Percentiles rank a stretch among this genome's conserved stretches.
These are phyloP conservation scores for Microdochium trichocladiopsis DNA, from an alignment of 2,329 filamentous ascomycete genomes.

Conservation along the genomic window DNA sequence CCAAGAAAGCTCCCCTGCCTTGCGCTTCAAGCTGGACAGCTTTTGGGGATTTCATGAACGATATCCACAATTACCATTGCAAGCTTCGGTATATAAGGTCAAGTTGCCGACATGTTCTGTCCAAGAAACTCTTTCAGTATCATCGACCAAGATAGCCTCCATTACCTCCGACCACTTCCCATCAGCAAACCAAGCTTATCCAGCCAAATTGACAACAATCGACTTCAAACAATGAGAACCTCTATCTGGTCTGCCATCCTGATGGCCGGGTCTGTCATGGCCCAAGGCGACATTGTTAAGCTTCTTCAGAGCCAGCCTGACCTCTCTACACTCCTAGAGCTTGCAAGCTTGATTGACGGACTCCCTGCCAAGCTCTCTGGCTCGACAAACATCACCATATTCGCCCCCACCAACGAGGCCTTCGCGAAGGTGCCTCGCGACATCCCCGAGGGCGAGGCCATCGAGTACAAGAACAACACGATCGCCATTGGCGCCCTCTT, in stretches of 20 bases:
- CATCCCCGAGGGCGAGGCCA: constrained; percentile 22
- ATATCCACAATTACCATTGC: no score
- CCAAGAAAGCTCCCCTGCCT: no score
- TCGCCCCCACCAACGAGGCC: constrained; percentile 26
- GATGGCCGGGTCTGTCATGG: constrained; percentile 5
- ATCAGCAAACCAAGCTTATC: no score
- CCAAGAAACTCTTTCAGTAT: no score
- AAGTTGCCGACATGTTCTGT: no score
- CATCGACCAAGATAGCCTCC: no score
- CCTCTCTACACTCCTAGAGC: constrained; percentile 13
- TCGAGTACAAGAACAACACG: constrained; percentile 18
- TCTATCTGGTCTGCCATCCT: constrained; percentile 2
- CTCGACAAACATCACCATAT: constrained; percentile 24
- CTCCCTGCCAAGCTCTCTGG: constrained; percentile 21
- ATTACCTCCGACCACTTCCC: not conserved
- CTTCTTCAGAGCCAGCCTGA: constrained; percentile 13
- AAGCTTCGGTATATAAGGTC: no score
- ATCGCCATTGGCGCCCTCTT: constrained; percentile 22
- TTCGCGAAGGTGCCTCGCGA: constrained; percentile 22
- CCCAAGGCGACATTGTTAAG: constrained; percentile 10
- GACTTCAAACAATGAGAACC: constrained; percentile 1
- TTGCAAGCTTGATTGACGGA: constrained; percentile 13
- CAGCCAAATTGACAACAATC: no score
- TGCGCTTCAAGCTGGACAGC: no score
- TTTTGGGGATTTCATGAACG: no score